phyloP scores from a whole-genome alignment of 75 land plant genomes.

The Pseudotsuga menziesii region DNA sequence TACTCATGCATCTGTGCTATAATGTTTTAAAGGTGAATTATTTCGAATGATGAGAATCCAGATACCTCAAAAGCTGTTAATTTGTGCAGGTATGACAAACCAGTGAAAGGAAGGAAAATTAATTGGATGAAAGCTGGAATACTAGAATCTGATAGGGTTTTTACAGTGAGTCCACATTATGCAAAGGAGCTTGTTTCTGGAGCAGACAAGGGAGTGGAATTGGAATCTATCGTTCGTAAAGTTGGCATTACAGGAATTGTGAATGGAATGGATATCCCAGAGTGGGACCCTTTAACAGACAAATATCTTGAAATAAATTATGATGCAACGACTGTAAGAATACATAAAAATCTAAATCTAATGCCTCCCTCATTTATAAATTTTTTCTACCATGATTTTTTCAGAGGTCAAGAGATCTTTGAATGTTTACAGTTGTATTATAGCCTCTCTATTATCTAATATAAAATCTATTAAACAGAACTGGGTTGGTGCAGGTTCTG shows the following conservation, averaged over 20 bases:
- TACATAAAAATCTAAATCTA: not conserved
- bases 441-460: not conserved
- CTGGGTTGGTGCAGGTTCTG: conserved; percentile 44
- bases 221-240: conserved; percentile 41
- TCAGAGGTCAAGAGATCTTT: no score
- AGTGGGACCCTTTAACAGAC: conserved; percentile 91
- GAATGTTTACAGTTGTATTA: not conserved
- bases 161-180: conserved; percentile 96
- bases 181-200: conserved; percentile 75
- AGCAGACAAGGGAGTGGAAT: conserved; percentile 72
- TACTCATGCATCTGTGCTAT: not conserved
- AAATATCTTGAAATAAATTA: conserved; percentile 69
- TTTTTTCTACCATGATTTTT: not conserved
- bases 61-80: not conserved
- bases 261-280: conserved; percentile 96
- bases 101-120: conserved; percentile 90
- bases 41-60: not conserved
- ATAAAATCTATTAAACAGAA: not conserved
- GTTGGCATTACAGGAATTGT: conserved; percentile 58
- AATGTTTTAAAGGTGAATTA: not conserved
- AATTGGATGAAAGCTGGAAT: conserved; percentile 99
- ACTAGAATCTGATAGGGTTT: conserved; percentile 55
- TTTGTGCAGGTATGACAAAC: conserved; percentile 64
- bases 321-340: conserved; percentile 72
- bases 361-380: not conserved